Evolutionary conservation across 73 alveolate species (phyloP), one percentile per base, ranked within the genome.

Genomic region (Blepharisma stoltei): DNA sequence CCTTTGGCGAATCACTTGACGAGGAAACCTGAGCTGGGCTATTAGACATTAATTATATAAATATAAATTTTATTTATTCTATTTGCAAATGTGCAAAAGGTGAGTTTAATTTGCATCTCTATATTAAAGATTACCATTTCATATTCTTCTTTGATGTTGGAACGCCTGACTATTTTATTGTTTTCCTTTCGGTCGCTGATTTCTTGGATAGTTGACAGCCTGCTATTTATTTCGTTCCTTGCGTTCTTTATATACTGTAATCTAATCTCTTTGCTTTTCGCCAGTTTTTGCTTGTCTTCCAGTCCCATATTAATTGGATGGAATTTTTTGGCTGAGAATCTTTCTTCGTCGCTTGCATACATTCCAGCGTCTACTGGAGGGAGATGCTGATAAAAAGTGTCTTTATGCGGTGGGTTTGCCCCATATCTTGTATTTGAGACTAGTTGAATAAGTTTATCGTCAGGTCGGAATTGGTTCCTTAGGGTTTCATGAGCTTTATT

Each of bases 401-500:
- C 70, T 48, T 84, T 49, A 55, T 53, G 77, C n/a, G 71, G 86
- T 43, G 88, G 92, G 23, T 81, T 84, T 6, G 85, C 71, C 38
- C 88, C 88, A 81, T 77, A 84, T 82, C 92, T 84, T 1, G 88
- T 84, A 37, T 70, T 65, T 25, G 82, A 71, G n/a, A 70, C 21
- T 0, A 53, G 43, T 6, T 84, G 68, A 20, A 41, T 69, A 37
- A 54, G 54, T 54, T 47, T 67, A 50, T 81, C 76, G 1, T 83
- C 71, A 5, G 92, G 89, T 44, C 82, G 9, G 45, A 71, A 84
- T 21, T 78, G 77, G 18, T 84, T 54, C 46, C 54, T 71, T 7
- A 84, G 70, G 20, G 25, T 71, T 55, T 84, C 70, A 20, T 70
- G 67, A 21, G 48, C 55, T 41, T 75, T 71, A 14, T 37, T 46